Percentiles rank a stretch among this genome's conserved stretches.
phyloP scores from a whole-genome alignment of 305 asterid genomes.

The Rubia peregrina region DNA sequence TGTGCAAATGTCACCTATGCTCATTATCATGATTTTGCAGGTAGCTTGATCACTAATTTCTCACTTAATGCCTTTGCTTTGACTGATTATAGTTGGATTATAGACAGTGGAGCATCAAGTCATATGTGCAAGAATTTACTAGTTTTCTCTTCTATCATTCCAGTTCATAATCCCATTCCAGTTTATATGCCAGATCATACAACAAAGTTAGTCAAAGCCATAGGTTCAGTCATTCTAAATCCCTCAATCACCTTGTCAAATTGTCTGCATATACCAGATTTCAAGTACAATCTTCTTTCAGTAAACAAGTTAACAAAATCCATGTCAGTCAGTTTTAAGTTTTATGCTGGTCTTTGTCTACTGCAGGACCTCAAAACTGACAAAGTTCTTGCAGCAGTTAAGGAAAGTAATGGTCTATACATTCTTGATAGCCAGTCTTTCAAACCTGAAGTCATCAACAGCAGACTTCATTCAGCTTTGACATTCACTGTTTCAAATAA shows the following conservation, averaged over 20 bases:
- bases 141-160: not conserved
- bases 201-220: not conserved
- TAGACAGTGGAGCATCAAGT: not conserved
- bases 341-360: not conserved
- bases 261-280: not conserved
- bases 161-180: not conserved
- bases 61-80: too few species aligned
- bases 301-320: not conserved
- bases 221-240: not conserved
- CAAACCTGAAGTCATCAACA: too few species aligned
- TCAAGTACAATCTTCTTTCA: not conserved
- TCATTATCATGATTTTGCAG: too few species aligned
- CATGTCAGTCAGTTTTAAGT: not conserved
- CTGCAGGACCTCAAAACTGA: not conserved
- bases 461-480: too few species aligned
- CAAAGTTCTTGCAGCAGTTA: not conserved
- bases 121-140: not conserved
- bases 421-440: too few species aligned
- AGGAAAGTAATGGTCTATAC: not conserved
- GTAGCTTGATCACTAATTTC: too few species aligned
- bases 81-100: too few species aligned
- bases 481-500: too few species aligned
- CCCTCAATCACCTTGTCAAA: not conserved
- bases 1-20: too few species aligned
- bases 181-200: not conserved